These are phyloP conservation scores for Cymbidium sinense DNA, from an alignment of 106 monocot genomes.

Conservation along the genomic window DNA sequence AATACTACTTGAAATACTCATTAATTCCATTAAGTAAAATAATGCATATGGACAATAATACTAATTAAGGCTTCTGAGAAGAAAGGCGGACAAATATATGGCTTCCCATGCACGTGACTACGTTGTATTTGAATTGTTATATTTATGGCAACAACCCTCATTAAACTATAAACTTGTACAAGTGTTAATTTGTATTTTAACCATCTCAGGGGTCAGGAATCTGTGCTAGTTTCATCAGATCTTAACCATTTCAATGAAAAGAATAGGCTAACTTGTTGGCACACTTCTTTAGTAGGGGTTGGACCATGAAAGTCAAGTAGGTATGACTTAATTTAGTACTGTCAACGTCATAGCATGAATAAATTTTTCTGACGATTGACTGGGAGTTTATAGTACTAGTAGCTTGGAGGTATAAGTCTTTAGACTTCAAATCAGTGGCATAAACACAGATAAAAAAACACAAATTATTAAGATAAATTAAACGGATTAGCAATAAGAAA, in stretches of 20 bases:
- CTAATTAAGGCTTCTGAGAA: too few relatives aligned
- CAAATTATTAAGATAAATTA: too few relatives aligned
- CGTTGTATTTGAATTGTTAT: slow-evolving; percentile 12
- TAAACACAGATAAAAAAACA: too few relatives aligned
- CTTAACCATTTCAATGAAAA: slow-evolving; percentile 24
- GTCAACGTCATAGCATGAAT: slow-evolving; percentile 8
- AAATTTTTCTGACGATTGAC: not conserved
- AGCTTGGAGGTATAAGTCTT: too few relatives aligned
- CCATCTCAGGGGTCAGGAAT: slow-evolving; percentile 26
- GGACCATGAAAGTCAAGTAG: slow-evolving; percentile 18
- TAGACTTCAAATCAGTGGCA: too few relatives aligned
- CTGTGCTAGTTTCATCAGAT: slow-evolving; percentile 56
- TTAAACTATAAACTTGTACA: slow-evolving; percentile 4
- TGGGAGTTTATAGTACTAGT: too few relatives aligned
- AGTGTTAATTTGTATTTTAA: slow-evolving; percentile 23
- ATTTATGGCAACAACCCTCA: slow-evolving; percentile 13
- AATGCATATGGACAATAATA: too few relatives aligned
- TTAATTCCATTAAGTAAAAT: too few relatives aligned
- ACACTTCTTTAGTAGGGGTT: not conserved
- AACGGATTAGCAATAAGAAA: too few relatives aligned
- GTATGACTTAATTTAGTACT: slow-evolving; percentile 21
- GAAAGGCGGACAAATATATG: not conserved
- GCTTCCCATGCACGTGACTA: slow-evolving; percentile 6
- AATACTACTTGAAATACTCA: too few relatives aligned
- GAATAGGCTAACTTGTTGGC: slow-evolving; percentile 9